Conservation (phyloP, 768 basidiomycete species). For the Daedaleopsis nitida region DNA sequence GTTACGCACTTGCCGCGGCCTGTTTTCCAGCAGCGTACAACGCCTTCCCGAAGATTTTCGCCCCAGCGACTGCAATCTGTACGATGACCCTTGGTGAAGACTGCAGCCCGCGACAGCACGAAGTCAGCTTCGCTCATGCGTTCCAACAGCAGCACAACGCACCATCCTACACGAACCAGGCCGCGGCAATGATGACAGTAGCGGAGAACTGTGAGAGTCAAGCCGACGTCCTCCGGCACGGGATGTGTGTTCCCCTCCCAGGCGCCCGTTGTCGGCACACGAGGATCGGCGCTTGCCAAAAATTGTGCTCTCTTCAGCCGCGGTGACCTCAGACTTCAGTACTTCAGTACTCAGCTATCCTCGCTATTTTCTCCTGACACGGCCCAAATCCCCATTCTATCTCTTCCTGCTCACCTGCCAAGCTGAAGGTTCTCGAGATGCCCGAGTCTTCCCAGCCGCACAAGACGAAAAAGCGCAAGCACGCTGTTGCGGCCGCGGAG, state of each 20-base stretch:
- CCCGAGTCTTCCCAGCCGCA: slow-evolving; percentile 19
- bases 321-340: neutral
- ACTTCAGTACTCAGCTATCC: too few species aligned
- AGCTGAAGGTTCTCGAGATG: slow-evolving; percentile 13
- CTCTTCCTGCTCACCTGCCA: neutral
- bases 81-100: slow-evolving; percentile 78
- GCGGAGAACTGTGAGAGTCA: slow-evolving; percentile 18
- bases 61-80: slow-evolving; percentile 77
- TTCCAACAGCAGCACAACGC: slow-evolving; percentile 12
- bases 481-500: slow-evolving; percentile 26
- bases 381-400: neutral
- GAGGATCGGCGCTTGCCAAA: slow-evolving; percentile 18
- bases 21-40: slow-evolving; percentile 88
- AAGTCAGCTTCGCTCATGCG: neutral
- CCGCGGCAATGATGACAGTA: slow-evolving; percentile 15
- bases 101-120: slow-evolving; percentile 40
- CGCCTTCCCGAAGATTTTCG: slow-evolving; percentile 88
- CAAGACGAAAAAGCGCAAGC: slow-evolving; percentile 54
- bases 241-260: neutral
- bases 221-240: slow-evolving; percentile 9
- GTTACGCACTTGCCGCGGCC: slow-evolving; percentile 83
- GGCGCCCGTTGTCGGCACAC: slow-evolving; percentile 7
- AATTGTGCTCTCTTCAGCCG: slow-evolving; percentile 19
- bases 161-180: slow-evolving; percentile 20
- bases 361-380: neutral